Base-by-base conservation (phyloP, 2,329 filamentous ascomycete species). In the Phoma herbarum region DNA sequence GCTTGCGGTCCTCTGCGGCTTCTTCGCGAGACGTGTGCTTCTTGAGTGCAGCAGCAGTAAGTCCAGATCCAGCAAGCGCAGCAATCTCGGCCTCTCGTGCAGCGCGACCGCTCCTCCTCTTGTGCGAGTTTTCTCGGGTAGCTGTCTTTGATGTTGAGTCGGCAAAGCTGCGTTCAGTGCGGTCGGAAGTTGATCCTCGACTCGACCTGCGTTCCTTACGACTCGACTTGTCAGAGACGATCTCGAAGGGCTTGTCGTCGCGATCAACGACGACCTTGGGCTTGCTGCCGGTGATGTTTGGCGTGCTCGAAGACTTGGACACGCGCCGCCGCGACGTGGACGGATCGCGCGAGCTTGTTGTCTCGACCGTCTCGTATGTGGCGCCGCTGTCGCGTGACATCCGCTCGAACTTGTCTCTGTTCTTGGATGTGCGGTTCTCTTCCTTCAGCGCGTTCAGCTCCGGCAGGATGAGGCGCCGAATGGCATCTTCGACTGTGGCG, bases 401-500 rank as follows among this genome's bases (percentile, higher is more conserved):
- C 53, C 82, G 83, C 28, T 89, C 85, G 29, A 91, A 93, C 57
- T 88, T 89, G 54, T 86, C 86, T 11, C 86, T 86, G 68, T 87
- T 89, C 64, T 90, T 85, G 62, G 89, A 87, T 64, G 90, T 89
- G 75, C 91, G 93, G 75, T 94, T 91, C 72, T 97, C 93, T 69
- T 93, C 88, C 77, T 97, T 97, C 53, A 99, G 82, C 10, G 93
- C 92, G 68, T 92, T 94, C 43, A 99, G 83, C 77, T 99, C 94
- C 0, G 95, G 95, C 2, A 99, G 80, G 52, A 97, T 96, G 48
- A 97, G 83, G 47, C 93, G 86, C 62, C 92, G 89, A 71, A 97
- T 96, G 14, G 93, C 93, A 78, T 97, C 93, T 78, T 97, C 93
- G 3, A 97, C 93, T 0, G 93, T 95, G 70, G 95, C 91, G 2